A percentile compares a stretch with the other conserved stretches of the same genome.
phyloP scores from a whole-genome alignment of 305 asterid genomes.

The Caryopteris hybrid region DNA sequence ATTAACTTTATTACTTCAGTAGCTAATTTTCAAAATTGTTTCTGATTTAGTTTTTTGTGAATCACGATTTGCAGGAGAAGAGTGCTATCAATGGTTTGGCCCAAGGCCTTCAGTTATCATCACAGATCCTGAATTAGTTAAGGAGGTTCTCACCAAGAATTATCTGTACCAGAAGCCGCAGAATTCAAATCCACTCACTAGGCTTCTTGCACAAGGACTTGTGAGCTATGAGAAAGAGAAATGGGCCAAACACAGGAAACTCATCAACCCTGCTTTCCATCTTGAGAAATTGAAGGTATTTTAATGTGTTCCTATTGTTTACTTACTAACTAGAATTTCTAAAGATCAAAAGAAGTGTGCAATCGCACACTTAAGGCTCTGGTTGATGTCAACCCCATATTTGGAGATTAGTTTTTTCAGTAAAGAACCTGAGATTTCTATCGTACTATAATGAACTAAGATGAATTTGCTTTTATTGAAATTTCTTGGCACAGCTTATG shows the following conservation, averaged over 20 bases:
- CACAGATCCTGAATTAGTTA: not conserved
- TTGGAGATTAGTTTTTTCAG: too few species aligned
- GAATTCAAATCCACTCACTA: not conserved
- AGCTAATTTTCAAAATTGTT: not conserved
- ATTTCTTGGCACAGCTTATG: conserved; percentile 1
- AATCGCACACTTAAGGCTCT: too few species aligned
- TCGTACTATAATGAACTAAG: too few species aligned
- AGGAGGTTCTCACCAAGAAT: not conserved
- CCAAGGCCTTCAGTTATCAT: not conserved
- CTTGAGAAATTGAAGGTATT: not conserved
- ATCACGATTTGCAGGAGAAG: not conserved
- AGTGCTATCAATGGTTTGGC: not conserved
- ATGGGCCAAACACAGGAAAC: not conserved
- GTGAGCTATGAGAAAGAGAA: not conserved
- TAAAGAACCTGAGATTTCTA: too few species aligned
- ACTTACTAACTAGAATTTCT: too few species aligned
- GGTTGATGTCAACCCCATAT: too few species aligned
- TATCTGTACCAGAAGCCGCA: not conserved
- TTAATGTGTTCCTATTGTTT: too few species aligned
- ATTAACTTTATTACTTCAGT: not conserved
- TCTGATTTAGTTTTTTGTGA: not conserved
- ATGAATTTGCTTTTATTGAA: too few species aligned
- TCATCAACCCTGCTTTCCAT: conserved; percentile 8
- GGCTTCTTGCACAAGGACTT: not conserved
- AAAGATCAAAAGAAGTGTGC: too few species aligned